Conservation (phyloP, 2,329 filamentous ascomycete genomes). For the Allantophomopsis cytisporea region DNA sequence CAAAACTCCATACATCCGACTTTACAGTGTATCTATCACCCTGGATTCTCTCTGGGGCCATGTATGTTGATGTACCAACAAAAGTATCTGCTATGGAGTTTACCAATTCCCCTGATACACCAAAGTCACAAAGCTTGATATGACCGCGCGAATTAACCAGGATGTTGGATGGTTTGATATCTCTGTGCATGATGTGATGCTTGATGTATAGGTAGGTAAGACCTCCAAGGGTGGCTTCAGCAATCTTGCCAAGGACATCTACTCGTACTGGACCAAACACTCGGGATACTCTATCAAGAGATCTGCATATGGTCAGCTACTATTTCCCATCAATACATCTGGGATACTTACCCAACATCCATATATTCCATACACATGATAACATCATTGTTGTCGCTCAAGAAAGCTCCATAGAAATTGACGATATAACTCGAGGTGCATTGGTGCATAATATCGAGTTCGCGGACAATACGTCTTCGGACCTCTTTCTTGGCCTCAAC, state of each 20-base stretch:
- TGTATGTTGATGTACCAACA: constrained; percentile 96
- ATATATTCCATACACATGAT: constrained; percentile 99
- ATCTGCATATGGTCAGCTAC: constrained; percentile 33
- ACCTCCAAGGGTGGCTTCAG: constrained; percentile 85
- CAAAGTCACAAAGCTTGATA: constrained; percentile 98
- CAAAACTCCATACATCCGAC: constrained; percentile 98
- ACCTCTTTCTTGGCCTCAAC: constrained; percentile 97
- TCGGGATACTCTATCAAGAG: constrained; percentile 85
- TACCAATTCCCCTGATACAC: constrained; percentile 93
- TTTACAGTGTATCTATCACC: constrained; percentile 96
- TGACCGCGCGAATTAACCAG: constrained; percentile 86
- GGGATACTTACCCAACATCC: constrained; percentile 77
- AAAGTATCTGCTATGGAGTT: constrained; percentile 98
- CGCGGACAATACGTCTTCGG: constrained; percentile 89
- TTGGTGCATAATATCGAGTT: constrained; percentile 96
- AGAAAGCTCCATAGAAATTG: constrained; percentile 92
- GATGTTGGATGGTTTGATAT: constrained; percentile 97
- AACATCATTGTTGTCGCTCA: constrained; percentile 93
- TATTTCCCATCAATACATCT: neutral
- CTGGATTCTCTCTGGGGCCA: constrained; percentile 96
- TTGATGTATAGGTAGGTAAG: constrained; percentile 90
- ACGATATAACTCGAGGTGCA: constrained; percentile 97
- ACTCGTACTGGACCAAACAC: constrained; percentile 92
- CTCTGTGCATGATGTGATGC: constrained; percentile 97
- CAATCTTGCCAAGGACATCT: constrained; percentile 94